Evolutionary conservation across 345 rosid species (phyloP).

Genomic region (Viola odorata): DNA sequence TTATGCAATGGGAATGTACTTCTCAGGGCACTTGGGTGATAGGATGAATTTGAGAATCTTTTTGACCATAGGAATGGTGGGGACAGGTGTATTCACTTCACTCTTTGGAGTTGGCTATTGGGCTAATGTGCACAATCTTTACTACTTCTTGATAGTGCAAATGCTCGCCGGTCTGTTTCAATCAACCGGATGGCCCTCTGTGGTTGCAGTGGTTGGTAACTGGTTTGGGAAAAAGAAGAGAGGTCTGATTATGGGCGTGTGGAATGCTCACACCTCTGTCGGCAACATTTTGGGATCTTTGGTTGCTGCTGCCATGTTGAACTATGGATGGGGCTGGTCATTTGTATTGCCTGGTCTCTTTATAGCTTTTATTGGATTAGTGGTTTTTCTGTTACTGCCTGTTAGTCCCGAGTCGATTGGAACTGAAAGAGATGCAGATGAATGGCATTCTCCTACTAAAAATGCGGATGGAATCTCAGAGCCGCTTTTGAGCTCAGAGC

Average conservation of each 20-base stretch:
- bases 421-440: background rate
- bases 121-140: conserved; percentile 56
- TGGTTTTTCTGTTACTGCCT: conserved; percentile 63
- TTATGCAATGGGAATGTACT: conserved; percentile 72
- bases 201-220: conserved; percentile 78
- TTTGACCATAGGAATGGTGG: conserved; percentile 72
- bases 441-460: too few species aligned
- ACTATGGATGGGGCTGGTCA: conserved; percentile 88
- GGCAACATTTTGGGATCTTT: conserved; percentile 79
- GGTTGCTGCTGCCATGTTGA: conserved; percentile 55
- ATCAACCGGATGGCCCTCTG: conserved; percentile 92
- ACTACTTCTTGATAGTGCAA: conserved; percentile 55
- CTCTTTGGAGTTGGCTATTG: conserved; percentile 69
- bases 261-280: conserved; percentile 87
- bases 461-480: too few species aligned
- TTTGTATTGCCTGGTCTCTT: conserved; percentile 69
- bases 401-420: conserved; percentile 69
- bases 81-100: conserved; percentile 67
- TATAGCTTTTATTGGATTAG: conserved; percentile 43
- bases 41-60: conserved; percentile 68
- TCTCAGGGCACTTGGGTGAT: conserved; percentile 83
- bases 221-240: conserved; percentile 86
- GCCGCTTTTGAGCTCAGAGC: too few species aligned
- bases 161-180: conserved; percentile 70
- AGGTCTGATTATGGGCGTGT: conserved; percentile 81